Conservation (phyloP, 2,329 filamentous ascomycete species). For the Penicillium sp. region DNA sequence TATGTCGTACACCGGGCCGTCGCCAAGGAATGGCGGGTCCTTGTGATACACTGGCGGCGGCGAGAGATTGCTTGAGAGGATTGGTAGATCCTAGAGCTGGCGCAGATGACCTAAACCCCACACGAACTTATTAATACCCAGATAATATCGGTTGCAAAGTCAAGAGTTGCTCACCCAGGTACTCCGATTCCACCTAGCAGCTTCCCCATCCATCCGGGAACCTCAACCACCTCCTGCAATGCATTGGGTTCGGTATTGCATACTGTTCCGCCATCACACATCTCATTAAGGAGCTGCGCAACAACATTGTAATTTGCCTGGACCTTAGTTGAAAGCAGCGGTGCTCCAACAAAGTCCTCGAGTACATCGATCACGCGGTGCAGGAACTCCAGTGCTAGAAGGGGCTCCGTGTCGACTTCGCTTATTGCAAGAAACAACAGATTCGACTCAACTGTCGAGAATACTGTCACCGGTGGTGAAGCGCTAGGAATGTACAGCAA, state of each 20-base stretch:
- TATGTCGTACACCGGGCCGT: slow-evolving; percentile 86
- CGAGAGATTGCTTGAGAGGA: slow-evolving; percentile 41
- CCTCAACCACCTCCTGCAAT: slow-evolving; percentile 84
- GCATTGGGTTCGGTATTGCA: slow-evolving; percentile 92
- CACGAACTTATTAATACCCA: not conserved
- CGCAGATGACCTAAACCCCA: slow-evolving; percentile 34
- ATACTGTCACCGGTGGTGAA: slow-evolving; percentile 81
- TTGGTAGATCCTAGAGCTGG: slow-evolving; percentile 41
- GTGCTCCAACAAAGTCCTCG: slow-evolving; percentile 89
- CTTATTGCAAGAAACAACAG: slow-evolving; percentile 81
- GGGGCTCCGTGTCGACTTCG: slow-evolving; percentile 82
- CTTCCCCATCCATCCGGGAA: slow-evolving; percentile 86
- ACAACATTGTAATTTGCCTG: slow-evolving; percentile 90
- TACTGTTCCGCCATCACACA: slow-evolving; percentile 91
- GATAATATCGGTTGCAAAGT: not conserved
- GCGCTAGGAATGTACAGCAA: slow-evolving; percentile 80
- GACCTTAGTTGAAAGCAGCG: slow-evolving; percentile 79
- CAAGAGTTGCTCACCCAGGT: slow-evolving; percentile 59
- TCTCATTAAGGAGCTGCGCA: slow-evolving; percentile 87
- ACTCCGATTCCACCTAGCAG: slow-evolving; percentile 82
- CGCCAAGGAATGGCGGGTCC: slow-evolving; percentile 75
- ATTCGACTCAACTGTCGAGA: slow-evolving; percentile 82
- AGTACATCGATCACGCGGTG: slow-evolving; percentile 89
- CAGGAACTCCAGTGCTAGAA: slow-evolving; percentile 89
- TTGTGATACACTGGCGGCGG: slow-evolving; percentile 32